These are phyloP conservation scores for Vaccinium macrocarpon DNA, from an alignment of 148 eudicot species.

Conservation along the genomic window DNA sequence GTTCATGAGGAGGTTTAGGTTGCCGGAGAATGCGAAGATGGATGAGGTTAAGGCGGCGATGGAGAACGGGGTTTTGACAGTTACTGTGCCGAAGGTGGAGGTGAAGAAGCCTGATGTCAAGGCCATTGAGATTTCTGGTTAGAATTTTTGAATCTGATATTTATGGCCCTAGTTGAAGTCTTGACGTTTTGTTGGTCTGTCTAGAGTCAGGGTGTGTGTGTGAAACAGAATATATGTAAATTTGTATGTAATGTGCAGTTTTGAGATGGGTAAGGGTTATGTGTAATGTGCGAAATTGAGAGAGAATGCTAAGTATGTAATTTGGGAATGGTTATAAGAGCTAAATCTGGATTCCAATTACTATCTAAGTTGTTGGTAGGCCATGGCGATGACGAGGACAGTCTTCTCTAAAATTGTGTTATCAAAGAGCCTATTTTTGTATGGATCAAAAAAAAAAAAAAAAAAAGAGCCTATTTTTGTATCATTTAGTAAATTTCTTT, in stretches of 20 bases:
- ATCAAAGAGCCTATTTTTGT: too few species aligned
- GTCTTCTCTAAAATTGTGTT: too few species aligned
- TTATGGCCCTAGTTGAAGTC: too few species aligned
- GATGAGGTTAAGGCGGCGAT: conserved; percentile 37
- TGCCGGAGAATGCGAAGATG: conserved; percentile 44
- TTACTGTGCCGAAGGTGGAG: conserved; percentile 38
- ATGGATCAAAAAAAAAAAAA: too few species aligned
- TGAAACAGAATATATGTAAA: neutral
- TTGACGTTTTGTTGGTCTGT: too few species aligned
- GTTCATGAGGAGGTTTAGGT: conserved; percentile 40
- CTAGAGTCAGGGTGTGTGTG: too few species aligned
- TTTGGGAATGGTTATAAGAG: too few species aligned
- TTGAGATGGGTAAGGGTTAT: neutral
- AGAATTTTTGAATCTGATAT: neutral
- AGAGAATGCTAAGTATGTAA: too few species aligned
- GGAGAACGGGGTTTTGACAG: conserved; percentile 53
- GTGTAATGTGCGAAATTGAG: neutral
- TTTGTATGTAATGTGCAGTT: neutral
- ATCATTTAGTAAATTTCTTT: too few species aligned
- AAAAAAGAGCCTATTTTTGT: too few species aligned
- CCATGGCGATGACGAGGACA: neutral
- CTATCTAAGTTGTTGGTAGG: too few species aligned
- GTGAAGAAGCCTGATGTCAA: conserved; percentile 40
- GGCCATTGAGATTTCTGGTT: conserved; percentile 39
- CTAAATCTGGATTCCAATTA: too few species aligned